A percentile compares a stretch with the other conserved stretches of the same genome.
phyloP scores from a whole-genome alignment of 2,329 filamentous ascomycete species.

The Nannizzia gypsea region DNA sequence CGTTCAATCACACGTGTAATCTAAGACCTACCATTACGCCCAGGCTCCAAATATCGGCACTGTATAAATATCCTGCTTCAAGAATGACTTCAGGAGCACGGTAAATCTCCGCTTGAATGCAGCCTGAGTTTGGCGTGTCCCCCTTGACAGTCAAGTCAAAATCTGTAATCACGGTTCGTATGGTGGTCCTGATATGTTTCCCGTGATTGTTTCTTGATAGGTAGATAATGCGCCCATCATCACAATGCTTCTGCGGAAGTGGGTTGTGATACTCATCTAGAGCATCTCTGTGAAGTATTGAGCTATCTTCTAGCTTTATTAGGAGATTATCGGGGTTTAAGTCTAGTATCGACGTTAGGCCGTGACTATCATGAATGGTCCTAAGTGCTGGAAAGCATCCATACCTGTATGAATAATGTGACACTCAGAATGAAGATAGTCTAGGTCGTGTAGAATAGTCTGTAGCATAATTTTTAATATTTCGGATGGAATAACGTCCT shows the following conservation, averaged over 20 bases:
- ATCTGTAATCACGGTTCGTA: conserved; percentile 22
- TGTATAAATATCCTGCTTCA: conserved; percentile 25
- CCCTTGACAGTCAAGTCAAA: conserved; percentile 26
- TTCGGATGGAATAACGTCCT: conserved; percentile 20
- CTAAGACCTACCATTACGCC: conserved; percentile 23
- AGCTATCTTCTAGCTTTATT: conserved; percentile 21
- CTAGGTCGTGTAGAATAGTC: conserved; percentile 29
- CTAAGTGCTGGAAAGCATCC: background rate
- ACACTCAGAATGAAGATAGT: conserved; percentile 35
- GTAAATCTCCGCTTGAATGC: conserved; percentile 34
- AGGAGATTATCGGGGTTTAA: conserved; percentile 36
- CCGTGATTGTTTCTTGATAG: conserved; percentile 23
- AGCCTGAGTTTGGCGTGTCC: conserved; percentile 27
- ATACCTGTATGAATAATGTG: conserved; percentile 33
- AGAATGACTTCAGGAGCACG: conserved; percentile 29
- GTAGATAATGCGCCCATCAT: conserved; percentile 22
- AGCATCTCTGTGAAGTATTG: conserved; percentile 18
- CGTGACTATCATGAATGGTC: background rate
- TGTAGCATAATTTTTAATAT: conserved; percentile 26
- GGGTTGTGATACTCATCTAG: conserved; percentile 5
- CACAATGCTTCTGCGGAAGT: conserved; percentile 2
- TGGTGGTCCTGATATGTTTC: conserved; percentile 9
- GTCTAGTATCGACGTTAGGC: conserved; percentile 18
- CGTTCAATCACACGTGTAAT: conserved; percentile 13
- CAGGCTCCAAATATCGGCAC: conserved; percentile 29